Conservation (phyloP, 164 flowering plant species). For the Hamamelis virginiana region DNA sequence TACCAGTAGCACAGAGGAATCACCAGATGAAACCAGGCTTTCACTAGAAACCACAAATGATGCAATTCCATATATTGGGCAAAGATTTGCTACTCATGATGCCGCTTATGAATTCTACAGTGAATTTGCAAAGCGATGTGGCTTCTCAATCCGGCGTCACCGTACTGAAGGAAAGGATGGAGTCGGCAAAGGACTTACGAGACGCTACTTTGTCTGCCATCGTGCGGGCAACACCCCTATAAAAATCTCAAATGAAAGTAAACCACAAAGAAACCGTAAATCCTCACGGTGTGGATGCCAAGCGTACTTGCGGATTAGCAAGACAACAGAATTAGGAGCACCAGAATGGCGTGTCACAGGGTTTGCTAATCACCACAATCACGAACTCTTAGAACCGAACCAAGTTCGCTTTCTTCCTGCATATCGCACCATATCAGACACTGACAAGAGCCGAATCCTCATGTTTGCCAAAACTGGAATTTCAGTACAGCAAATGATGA, state of each 20-base stretch:
- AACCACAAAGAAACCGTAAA: slow-evolving; percentile 84
- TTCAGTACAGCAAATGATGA: slow-evolving; percentile 96
- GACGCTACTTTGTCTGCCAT: slow-evolving; percentile 93
- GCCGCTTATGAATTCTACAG: slow-evolving; percentile 89
- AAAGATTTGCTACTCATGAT: slow-evolving; percentile 81
- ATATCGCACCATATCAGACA: slow-evolving; percentile 81
- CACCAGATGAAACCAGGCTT: slow-evolving; percentile 71
- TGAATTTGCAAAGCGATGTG: slow-evolving; percentile 83
- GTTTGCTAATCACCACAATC: slow-evolving; percentile 87
- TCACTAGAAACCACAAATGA: slow-evolving; percentile 66
- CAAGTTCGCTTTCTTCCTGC: slow-evolving; percentile 97
- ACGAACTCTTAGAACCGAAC: slow-evolving; percentile 78
- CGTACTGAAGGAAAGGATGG: slow-evolving; percentile 97
- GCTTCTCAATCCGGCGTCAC: slow-evolving; percentile 88
- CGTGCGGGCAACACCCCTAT: slow-evolving; percentile 93
- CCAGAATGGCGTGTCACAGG: slow-evolving; percentile 94
- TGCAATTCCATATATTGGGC: slow-evolving; percentile 74
- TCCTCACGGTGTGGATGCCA: slow-evolving; percentile 94
- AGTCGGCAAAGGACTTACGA: slow-evolving; percentile 88
- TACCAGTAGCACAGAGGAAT: slow-evolving; percentile 82
- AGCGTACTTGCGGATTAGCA: slow-evolving; percentile 87
- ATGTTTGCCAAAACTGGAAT: slow-evolving; percentile 95
- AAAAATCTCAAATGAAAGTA: slow-evolving; percentile 59
- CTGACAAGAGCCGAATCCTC: slow-evolving; percentile 72
- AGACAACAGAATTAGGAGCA: slow-evolving; percentile 59